Base-by-base conservation (phyloP, 495 filamentous ascomycete species). In the Hypoxylon fragiforme region DNA sequence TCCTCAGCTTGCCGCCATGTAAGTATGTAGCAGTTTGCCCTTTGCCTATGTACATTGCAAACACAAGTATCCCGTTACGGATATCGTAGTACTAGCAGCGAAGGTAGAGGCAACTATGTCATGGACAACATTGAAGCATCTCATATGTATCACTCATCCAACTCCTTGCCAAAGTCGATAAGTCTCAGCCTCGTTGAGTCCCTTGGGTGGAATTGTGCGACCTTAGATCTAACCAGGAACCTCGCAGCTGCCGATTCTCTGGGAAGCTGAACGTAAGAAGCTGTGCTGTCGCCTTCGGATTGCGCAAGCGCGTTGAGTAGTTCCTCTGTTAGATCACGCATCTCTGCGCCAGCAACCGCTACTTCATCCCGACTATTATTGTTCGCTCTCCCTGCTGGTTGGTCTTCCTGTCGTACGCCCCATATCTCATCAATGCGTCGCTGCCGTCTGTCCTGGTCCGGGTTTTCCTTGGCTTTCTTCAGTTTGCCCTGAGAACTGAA, bases 201-300 rank as follows among this genome's bases (percentile, higher is more conserved):
- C 50, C 81, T 84, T 1, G 91, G 89, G 70, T 95, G 88, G 54
- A 94, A 94, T 57, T 90, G 85, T 15, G 91, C 91, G 24, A 92
- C 85, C 63, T 88, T 92, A 16, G 87, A 87, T 55, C 88, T 77
- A 15, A 96, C 87, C 7, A 96, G 75, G 65, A 95, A 96, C 51
- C 90, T 79, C 1, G 85, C 87, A 19, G 85, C 83, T 8, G 91
- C 89, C n/a, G 87, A 87, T 54, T 96, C 91, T 50, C 79, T 77
- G n/a, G 77, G 62, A 7, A 96, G 68, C 32, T 77, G 72, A 28
- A 92, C 77, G 73, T 95, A 96, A 0, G 79, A 80, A 13, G 76
- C 77, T 12, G 78, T 70, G 31, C 73, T 79, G 44, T 74, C 72
- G 11, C 77, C 77, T 19, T 74, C 77, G 0, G 81, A 78, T 44